Evolutionary conservation across 768 basidiomycete species (phyloP).

Genomic region (Xerocomus brunneocitrinus): DNA sequence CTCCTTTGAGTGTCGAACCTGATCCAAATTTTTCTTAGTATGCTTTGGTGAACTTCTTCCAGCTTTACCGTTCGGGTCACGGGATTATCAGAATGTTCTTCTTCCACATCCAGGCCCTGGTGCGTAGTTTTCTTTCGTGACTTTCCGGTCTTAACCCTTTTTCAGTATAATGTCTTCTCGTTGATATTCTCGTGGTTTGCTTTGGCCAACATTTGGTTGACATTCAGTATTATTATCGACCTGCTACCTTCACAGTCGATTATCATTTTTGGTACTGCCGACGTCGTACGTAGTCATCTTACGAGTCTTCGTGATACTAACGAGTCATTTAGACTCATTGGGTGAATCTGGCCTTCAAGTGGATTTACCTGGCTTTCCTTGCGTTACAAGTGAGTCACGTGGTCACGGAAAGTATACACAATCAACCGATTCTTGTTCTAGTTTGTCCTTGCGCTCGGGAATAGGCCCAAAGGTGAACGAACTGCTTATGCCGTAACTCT

Average conservation of each 20-base stretch:
- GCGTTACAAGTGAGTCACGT: constrained; percentile 56
- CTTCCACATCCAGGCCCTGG: constrained; percentile 89
- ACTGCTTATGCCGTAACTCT: constrained; percentile 65
- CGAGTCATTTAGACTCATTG: constrained; percentile 60
- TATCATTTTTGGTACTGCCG: constrained; percentile 66
- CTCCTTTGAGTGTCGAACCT: neutral
- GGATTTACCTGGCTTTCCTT: constrained; percentile 83
- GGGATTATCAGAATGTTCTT: constrained; percentile 93
- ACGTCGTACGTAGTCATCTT: constrained; percentile 48
- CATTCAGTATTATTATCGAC: constrained; percentile 94
- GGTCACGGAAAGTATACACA: neutral
- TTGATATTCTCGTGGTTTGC: constrained; percentile 93
- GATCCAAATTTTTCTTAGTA: constrained; percentile 48
- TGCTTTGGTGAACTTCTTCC: constrained; percentile 89
- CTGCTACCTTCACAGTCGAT: constrained; percentile 57
- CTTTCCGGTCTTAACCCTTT: neutral
- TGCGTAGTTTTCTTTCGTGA: constrained; percentile 36
- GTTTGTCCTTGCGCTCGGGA: constrained; percentile 72
- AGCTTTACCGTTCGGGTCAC: constrained; percentile 81
- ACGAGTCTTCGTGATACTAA: neutral
- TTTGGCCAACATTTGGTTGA: constrained; percentile 88
- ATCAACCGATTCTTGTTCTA: constrained; percentile 13
- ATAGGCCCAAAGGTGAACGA: constrained; percentile 87
- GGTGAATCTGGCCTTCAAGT: constrained; percentile 78
- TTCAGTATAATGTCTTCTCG: constrained; percentile 78